Evolutionary conservation across 2,329 filamentous ascomycete genomes (phyloP), one percentile per base, ranked within the genome.

Genomic region (Talaromyces piceae): DNA sequence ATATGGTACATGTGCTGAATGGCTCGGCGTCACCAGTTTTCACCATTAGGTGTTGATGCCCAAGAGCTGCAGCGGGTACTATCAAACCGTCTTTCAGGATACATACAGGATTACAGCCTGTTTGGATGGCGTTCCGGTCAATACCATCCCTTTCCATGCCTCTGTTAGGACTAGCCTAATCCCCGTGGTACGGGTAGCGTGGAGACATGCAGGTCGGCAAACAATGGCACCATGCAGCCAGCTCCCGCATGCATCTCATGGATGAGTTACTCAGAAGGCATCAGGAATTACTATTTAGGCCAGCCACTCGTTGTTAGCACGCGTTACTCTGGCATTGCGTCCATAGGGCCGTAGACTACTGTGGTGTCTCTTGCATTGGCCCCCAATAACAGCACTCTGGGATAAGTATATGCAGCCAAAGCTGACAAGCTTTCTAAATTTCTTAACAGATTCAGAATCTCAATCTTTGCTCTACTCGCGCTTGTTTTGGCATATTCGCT

Each of bases 31-130:
- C 39, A 13, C 11, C 13, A 23, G 7, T 43, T n/a, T 9, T 43
- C 9, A 8, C 33, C 20, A 4, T 46, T 26, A 46, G 8, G 44
- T 46, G 44, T 46, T 46, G 44, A 12, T 46, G 44, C 44, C 44
- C 44, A 30, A 46, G 25, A 13, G 11, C 25, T 16, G 44, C 25
- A 46, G 25, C 13, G 12, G 5, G n/a, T 9, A 4, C n/a, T 12
- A 43, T 43, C 39, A 25, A 43, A 9, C 20, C 25, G 30, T 30
- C 22, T 46, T 11, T 28, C 44, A 46, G 25, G 13, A 28, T 18
- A 20, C 16, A 20, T 16, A 11, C 9, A 18, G n/a, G 31, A 18
- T 5, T 37, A n/a, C n/a, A n/a, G n/a, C n/a, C n/a, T n/a, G n/a
- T n/a, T n/a, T n/a, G n/a, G n/a, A n/a, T n/a, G n/a, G n/a, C n/a